A percentile compares a stretch with the other conserved stretches of the same genome.
phyloP scores from a whole-genome alignment of 164 flowering plant genomes.

The Berberis thunbergii region DNA sequence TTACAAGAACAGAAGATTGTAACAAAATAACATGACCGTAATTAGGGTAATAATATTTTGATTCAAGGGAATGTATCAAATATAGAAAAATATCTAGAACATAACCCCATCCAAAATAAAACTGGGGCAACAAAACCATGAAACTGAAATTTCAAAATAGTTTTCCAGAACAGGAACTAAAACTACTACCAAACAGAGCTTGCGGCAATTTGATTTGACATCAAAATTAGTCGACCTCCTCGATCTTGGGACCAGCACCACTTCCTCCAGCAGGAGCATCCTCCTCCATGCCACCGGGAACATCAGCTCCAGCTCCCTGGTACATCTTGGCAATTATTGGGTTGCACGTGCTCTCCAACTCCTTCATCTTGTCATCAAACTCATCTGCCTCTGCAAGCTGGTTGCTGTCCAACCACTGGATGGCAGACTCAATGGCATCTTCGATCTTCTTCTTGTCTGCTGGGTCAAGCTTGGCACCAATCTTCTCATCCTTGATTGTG shows the following conservation, averaged over 20 bases:
- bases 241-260: constrained; percentile 26
- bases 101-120: too few relatives aligned
- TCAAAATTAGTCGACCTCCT: constrained; percentile 16
- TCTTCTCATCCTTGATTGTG: constrained; percentile 30
- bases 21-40: too few relatives aligned
- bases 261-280: constrained; percentile 14
- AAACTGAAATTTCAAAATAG: too few relatives aligned
- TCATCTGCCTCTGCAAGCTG: constrained; percentile 16
- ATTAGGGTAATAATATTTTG: too few relatives aligned
- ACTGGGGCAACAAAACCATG: too few relatives aligned
- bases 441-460: constrained; percentile 35
- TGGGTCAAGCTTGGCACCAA: constrained; percentile 20
- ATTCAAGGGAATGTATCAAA: too few relatives aligned
- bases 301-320: constrained; percentile 25
- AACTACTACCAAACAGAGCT: background rate
- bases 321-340: constrained; percentile 41
- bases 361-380: background rate
- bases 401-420: constrained; percentile 36
- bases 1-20: too few relatives aligned
- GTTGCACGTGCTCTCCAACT: constrained; percentile 25
- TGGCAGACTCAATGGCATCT: constrained; percentile 26
- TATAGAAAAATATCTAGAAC: too few relatives aligned
- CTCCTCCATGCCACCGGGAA: constrained; percentile 10
- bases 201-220: background rate
- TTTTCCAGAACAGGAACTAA: too few relatives aligned